Conservation (phyloP, 2,329 filamentous ascomycete genomes). For the Achaetomium macrosporum region DNA sequence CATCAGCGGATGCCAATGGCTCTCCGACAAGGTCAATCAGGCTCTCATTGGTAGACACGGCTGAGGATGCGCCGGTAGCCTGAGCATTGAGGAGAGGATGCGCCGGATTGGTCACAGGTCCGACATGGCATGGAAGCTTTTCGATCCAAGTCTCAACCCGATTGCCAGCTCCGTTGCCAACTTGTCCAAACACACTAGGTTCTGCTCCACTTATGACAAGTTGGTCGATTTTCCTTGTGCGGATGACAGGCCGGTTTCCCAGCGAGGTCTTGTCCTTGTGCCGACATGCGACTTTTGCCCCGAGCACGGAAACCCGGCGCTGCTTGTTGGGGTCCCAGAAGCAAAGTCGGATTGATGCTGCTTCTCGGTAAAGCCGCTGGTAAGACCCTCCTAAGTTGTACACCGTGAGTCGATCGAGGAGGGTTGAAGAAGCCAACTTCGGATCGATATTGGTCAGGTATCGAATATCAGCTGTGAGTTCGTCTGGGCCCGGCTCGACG, state of each 20-base stretch:
- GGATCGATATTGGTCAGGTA: constrained; percentile 28
- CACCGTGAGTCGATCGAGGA: constrained; percentile 25
- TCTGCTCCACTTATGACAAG: background rate
- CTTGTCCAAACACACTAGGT: background rate
- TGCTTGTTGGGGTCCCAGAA: constrained; percentile 8
- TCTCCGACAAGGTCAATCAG: too few relatives aligned
- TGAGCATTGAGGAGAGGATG: background rate
- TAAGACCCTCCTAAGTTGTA: constrained; percentile 16
- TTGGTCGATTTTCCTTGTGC: background rate
- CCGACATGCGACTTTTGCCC: constrained; percentile 8
- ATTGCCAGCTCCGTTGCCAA: background rate
- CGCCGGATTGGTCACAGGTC: too few relatives aligned
- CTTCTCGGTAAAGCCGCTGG: constrained; percentile 18
- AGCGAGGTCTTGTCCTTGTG: background rate
- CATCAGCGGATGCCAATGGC: too few relatives aligned
- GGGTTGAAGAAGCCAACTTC: constrained; percentile 24
- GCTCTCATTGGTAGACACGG: background rate
- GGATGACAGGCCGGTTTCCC: constrained; percentile 5
- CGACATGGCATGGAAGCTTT: background rate
- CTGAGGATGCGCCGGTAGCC: background rate
- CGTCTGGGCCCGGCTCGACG: background rate
- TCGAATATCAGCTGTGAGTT: constrained; percentile 24
- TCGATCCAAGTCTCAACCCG: constrained; percentile 10
- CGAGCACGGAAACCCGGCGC: constrained; percentile 10
- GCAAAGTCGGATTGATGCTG: constrained; percentile 27